A percentile compares a stretch with the other conserved stretches of the same genome.
phyloP scores from a whole-genome alignment of 2,329 filamentous ascomycete genomes.

The Lecanicillium sp. region DNA sequence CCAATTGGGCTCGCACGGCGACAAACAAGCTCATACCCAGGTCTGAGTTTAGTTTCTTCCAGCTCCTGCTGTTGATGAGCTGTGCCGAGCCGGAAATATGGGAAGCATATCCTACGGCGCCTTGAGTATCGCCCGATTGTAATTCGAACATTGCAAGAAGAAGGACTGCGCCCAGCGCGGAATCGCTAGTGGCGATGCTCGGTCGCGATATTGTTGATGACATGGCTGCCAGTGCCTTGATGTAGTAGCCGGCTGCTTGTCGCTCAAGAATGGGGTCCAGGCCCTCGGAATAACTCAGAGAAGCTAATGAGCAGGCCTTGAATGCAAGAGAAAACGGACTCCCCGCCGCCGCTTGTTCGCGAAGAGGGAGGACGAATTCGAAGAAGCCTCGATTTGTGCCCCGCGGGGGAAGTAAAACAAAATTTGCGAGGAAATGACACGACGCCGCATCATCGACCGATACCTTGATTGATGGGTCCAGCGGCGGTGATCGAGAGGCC shows the following conservation, averaged over 20 bases:
- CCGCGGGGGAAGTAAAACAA: not conserved
- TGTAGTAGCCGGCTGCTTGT: slow-evolving; percentile 1
- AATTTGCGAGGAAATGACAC: slow-evolving; percentile 7
- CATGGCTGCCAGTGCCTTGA: slow-evolving; percentile 1
- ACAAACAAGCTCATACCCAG: slow-evolving; percentile 4
- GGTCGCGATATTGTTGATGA: slow-evolving; percentile 1
- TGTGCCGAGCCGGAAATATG: slow-evolving; percentile 3
- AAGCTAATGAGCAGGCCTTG: slow-evolving; percentile 5
- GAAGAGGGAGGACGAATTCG: slow-evolving; percentile 3
- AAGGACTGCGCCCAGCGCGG: not conserved
- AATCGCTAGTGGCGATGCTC: slow-evolving; percentile 3
- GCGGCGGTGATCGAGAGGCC: not conserved
- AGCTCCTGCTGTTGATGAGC: slow-evolving; percentile 9
- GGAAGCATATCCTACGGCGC: not conserved
- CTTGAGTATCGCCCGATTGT: not conserved
- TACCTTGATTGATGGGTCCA: slow-evolving; percentile 5
- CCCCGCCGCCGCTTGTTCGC: not conserved
- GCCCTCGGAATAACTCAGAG: not conserved
- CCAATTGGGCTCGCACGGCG: slow-evolving; percentile 2
- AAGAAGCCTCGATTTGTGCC: slow-evolving; percentile 1
- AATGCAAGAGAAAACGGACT: slow-evolving; percentile 5
- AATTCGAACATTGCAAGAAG: slow-evolving; percentile 2
- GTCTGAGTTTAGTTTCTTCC: slow-evolving; percentile 4
- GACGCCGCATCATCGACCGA: not conserved
- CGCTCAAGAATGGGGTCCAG: not conserved